Percentiles rank a stretch among this genome's conserved stretches.
These are phyloP conservation scores for Acidiella bohemica DNA, from an alignment of 495 filamentous ascomycete genomes.

Conservation along the genomic window DNA sequence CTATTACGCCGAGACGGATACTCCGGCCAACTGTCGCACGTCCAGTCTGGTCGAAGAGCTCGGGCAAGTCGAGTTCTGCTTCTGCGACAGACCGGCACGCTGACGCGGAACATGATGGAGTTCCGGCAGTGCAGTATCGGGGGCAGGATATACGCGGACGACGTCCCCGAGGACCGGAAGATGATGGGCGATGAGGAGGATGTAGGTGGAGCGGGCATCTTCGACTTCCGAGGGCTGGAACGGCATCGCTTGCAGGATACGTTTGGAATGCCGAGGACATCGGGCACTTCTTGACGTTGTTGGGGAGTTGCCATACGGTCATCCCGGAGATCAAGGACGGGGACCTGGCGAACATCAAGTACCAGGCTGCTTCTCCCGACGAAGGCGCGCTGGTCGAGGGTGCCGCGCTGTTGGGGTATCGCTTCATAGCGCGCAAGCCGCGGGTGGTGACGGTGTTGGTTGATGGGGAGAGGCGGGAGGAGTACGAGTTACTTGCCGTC, in stretches of 20 bases:
- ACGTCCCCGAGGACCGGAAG: slow-evolving; percentile 81
- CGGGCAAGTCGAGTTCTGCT: slow-evolving; percentile 96
- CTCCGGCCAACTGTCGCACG: slow-evolving; percentile 87
- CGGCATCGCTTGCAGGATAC: slow-evolving; percentile 9
- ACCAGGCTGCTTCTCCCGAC: slow-evolving; percentile 94
- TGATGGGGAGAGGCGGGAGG: slow-evolving; percentile 45
- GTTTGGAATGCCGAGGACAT: slow-evolving; percentile 55
- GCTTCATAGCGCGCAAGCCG: slow-evolving; percentile 81
- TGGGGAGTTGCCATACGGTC: slow-evolving; percentile 92
- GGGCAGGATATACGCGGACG: slow-evolving; percentile 87
- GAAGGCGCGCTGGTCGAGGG: slow-evolving; percentile 95
- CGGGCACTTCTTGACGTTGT: slow-evolving; percentile 75
- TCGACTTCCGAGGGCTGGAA: slow-evolving; percentile 68
- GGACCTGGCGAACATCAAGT: slow-evolving; percentile 72
- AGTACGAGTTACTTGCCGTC: slow-evolving; percentile 88
- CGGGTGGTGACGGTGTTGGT: slow-evolving; percentile 68
- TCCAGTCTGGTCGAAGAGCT: slow-evolving; percentile 94
- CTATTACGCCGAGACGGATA: slow-evolving; percentile 92
- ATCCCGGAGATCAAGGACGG: slow-evolving; percentile 78
- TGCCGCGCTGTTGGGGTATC: slow-evolving; percentile 71
- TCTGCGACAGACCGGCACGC: slow-evolving; percentile 97
- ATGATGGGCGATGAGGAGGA: slow-evolving; percentile 52
- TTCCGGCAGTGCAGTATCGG: slow-evolving; percentile 89
- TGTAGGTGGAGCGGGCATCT: slow-evolving; percentile 63
- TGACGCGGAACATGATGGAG: slow-evolving; percentile 99